Evolutionary conservation across 106 monocot species (phyloP).

Genomic region (Triglochin maritima): DNA sequence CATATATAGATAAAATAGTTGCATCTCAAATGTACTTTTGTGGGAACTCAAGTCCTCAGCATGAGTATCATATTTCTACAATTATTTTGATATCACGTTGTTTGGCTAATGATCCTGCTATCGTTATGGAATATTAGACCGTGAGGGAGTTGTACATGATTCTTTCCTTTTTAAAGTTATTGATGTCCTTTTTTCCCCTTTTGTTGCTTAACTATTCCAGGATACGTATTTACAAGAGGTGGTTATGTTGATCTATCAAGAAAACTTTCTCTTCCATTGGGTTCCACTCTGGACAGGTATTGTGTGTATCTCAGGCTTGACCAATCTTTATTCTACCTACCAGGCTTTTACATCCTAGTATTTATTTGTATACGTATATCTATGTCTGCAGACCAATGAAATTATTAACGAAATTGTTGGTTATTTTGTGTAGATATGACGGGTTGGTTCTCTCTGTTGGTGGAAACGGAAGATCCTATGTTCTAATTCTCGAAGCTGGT

Average conservation of each 20-base stretch:
- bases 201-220: slow-evolving; percentile 19
- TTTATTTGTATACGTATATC: background rate
- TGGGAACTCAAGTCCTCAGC: too few relatives aligned
- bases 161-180: background rate
- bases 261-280: slow-evolving; percentile 76
- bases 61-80: too few relatives aligned
- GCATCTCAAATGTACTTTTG: too few relatives aligned
- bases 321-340: too few relatives aligned
- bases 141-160: too few relatives aligned
- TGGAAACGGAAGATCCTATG: slow-evolving; percentile 94
- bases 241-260: slow-evolving; percentile 93
- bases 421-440: slow-evolving; percentile 30
- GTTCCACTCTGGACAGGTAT: slow-evolving; percentile 94
- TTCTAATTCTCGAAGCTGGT: slow-evolving; percentile 88
- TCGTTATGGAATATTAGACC: too few relatives aligned
- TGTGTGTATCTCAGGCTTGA: background rate
- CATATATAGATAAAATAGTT: too few relatives aligned
- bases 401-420: background rate
- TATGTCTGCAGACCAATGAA: background rate
- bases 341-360: too few relatives aligned
- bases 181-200: background rate
- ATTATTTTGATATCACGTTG: too few relatives aligned
- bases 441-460: slow-evolving; percentile 85
- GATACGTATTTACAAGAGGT: slow-evolving; percentile 92
- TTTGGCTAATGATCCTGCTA: too few relatives aligned